phyloP scores from a whole-genome alignment of 2,329 filamentous ascomycete genomes.

The Scolecobasidium constrictum region DNA sequence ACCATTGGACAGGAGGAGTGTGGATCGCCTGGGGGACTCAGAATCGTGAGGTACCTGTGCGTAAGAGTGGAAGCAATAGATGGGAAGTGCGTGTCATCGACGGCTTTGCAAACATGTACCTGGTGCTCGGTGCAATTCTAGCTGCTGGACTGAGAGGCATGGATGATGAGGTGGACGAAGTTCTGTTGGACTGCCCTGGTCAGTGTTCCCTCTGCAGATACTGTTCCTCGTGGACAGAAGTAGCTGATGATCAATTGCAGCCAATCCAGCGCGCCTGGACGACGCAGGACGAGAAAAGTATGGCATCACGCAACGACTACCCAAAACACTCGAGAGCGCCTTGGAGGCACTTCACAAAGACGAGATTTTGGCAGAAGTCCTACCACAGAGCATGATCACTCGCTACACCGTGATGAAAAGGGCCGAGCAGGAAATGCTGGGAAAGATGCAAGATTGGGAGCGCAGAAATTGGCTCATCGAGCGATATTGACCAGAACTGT shows the following conservation, averaged over 20 bases:
- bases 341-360: constrained; percentile 42
- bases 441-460: constrained; percentile 36
- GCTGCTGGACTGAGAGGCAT: constrained; percentile 50
- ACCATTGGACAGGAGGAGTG: constrained; percentile 67
- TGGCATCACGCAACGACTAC: constrained; percentile 45
- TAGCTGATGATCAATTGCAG: constrained; percentile 11
- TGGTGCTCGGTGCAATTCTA: constrained; percentile 53
- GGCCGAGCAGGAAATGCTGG: constrained; percentile 43
- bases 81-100: constrained; percentile 77
- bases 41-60: constrained; percentile 65
- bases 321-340: constrained; percentile 43
- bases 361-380: constrained; percentile 29
- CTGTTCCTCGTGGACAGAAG: neutral
- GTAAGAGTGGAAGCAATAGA: constrained; percentile 53
- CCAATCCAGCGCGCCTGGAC: constrained; percentile 43
- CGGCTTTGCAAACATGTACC: constrained; percentile 67
- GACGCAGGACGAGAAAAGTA: constrained; percentile 37
- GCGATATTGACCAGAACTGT: constrained; percentile 41
- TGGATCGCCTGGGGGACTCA: constrained; percentile 75
- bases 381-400: constrained; percentile 42
- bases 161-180: constrained; percentile 29
- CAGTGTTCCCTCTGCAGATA: constrained; percentile 8
- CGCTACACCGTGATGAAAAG: constrained; percentile 50
- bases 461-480: constrained; percentile 52
- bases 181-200: constrained; percentile 40